Base-by-base conservation (phyloP, 345 rosid genomes). In the Tarenaya hassleriana region DNA sequence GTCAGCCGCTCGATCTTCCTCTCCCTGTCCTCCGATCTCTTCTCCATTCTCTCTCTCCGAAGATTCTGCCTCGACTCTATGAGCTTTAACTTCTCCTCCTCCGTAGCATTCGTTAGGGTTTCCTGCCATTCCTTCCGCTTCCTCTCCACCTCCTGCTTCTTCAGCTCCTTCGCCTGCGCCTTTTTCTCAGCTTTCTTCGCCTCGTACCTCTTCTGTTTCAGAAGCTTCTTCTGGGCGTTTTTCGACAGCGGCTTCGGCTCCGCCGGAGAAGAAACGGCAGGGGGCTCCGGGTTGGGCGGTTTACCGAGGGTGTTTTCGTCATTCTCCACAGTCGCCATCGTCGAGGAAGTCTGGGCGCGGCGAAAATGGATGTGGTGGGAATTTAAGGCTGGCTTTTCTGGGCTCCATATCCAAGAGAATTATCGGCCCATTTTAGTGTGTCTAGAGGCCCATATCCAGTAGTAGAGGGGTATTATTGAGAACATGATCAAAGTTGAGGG, bases 121-220 rank as follows among this genome's bases (percentile, higher is more conserved):
- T 56, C 41, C 0, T 51, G 67, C 62, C 66, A 58, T 19, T 62
- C 55, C 55, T 69, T 66, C 7, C 47, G 64, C 58, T 54, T 65
- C 42, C 67, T 58, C 78, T 83, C 95, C 0, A 46, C 78, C 9
- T 83, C 95, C 39, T 63, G 71, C 77, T 41, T 74, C 78, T 78
- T 92, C 11, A 75, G 81, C 73, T 75, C 85, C 61, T 88, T 88
- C 62, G 66, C 49, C 1, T 27, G 58, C 10, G 99, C 97, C 67
- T 88, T 85, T 73, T 83, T 92, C 87, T 85, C 95, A 3, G 91
- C 82, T 64, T 88, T 92, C 79, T 78, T 79, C 29, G 73, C 94
- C 49, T 81, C 94, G 74, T 41, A 85, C 51, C 67, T 75, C 69
- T 74, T 79, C 53, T 81, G 97, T 76, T 76, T 94, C 68, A 88